Percentiles rank a stretch among this genome's conserved stretches.
These are phyloP conservation scores for Sanghuangporus weigelae DNA, from an alignment of 1,284 basidiomycete genomes.

Conservation along the genomic window DNA sequence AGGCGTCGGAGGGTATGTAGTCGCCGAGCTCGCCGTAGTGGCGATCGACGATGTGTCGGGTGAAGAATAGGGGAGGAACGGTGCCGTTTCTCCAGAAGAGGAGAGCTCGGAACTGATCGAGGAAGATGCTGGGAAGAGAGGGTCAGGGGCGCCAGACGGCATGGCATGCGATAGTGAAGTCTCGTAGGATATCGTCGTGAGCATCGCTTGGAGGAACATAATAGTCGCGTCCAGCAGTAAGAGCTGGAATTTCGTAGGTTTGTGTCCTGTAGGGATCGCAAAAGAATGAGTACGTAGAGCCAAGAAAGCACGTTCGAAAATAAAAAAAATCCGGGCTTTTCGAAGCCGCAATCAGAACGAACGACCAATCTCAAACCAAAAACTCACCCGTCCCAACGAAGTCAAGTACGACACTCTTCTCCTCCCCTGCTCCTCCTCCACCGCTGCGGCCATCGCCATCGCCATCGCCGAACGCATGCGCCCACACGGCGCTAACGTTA, in stretches of 20 bases:
- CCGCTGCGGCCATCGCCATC: slow-evolving; percentile 37
- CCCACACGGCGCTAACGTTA: slow-evolving; percentile 56
- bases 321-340: neutral
- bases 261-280: slow-evolving; percentile 37
- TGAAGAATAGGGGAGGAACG: slow-evolving; percentile 22
- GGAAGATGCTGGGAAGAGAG: slow-evolving; percentile 20
- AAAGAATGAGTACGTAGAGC: too few species aligned
- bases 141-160: slow-evolving; percentile 28
- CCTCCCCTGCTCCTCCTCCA: slow-evolving; percentile 30
- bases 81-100: neutral
- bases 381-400: slow-evolving; percentile 68
- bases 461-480: slow-evolving; percentile 47
- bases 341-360: neutral
- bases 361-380: neutral
- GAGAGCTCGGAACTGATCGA: neutral
- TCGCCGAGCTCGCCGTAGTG: neutral
- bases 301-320: too few species aligned
- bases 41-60: slow-evolving; percentile 20
- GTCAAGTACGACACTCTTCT: slow-evolving; percentile 58
- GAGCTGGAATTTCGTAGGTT: slow-evolving; percentile 57
- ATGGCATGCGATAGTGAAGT: slow-evolving; percentile 34
- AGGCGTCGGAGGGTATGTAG: slow-evolving; percentile 21
- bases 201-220: slow-evolving; percentile 55
- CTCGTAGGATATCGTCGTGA: slow-evolving; percentile 64
- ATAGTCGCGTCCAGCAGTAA: slow-evolving; percentile 62